phyloP scores from a whole-genome alignment of 73 alveolate species.

The Stentor roeselii region DNA sequence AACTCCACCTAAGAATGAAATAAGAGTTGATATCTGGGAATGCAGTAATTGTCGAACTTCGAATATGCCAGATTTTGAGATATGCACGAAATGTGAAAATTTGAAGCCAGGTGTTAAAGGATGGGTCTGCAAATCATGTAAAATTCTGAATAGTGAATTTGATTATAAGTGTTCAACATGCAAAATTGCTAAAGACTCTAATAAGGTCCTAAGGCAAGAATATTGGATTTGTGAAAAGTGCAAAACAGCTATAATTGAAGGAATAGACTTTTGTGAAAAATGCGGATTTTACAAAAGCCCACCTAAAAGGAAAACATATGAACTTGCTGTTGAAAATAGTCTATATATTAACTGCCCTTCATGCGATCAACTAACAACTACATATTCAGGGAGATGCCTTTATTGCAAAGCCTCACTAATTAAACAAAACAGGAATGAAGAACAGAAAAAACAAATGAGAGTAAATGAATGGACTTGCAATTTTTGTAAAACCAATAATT shows the following conservation, averaged over 20 bases:
- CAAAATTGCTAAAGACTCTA: not conserved
- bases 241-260: not conserved
- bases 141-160: not conserved
- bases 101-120: not conserved
- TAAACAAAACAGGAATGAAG: not conserved
- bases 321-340: not conserved
- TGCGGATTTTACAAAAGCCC: not conserved
- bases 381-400: not conserved
- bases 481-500: not conserved
- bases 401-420: too few species aligned
- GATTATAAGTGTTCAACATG: not conserved
- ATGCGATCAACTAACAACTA: not conserved
- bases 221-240: slow-evolving; percentile 1
- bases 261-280: not conserved
- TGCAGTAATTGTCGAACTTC: not conserved
- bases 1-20: too few species aligned
- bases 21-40: too few species aligned
- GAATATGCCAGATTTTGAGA: not conserved
- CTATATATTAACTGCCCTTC: not conserved
- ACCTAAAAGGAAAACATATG: not conserved
- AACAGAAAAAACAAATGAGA: too few species aligned
- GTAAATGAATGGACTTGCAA: not conserved
- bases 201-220: not conserved
- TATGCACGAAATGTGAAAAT: not conserved
- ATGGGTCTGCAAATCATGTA: not conserved